Evolutionary conservation across 495 filamentous ascomycete genomes (phyloP).

Genomic region (Trichoderma virens): DNA sequence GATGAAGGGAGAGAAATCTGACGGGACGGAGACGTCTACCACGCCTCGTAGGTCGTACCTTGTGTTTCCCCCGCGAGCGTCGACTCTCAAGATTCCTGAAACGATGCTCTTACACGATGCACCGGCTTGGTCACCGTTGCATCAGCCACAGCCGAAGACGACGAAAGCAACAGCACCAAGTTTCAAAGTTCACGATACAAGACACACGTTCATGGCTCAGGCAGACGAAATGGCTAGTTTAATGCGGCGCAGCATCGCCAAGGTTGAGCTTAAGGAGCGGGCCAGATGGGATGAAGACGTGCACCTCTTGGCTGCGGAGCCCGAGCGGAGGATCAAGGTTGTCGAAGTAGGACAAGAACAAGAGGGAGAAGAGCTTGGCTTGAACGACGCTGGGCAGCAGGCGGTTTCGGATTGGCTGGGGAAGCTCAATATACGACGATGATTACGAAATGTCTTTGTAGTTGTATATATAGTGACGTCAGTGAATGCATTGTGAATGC

Average conservation of each 20-base stretch:
- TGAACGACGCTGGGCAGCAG: constrained; percentile 15
- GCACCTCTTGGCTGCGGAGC: constrained; percentile 16
- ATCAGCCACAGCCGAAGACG: background rate
- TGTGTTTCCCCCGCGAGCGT: constrained; percentile 28
- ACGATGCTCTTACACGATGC: constrained; percentile 28
- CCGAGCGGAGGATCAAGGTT: constrained; percentile 15
- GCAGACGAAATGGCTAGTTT: constrained; percentile 25
- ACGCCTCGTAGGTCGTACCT: constrained; percentile 22
- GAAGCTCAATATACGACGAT: background rate
- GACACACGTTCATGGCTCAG: constrained; percentile 28
- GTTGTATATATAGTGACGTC: too few relatives aligned
- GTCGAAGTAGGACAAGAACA: constrained; percentile 14
- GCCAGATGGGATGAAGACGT: constrained; percentile 20
- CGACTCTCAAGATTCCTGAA: constrained; percentile 30
- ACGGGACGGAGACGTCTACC: constrained; percentile 9
- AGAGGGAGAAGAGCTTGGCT: background rate
- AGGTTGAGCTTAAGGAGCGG: constrained; percentile 24
- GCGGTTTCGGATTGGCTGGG: constrained; percentile 21
- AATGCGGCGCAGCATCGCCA: constrained; percentile 32
- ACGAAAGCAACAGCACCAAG: background rate
- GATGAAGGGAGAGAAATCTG: background rate
- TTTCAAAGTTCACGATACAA: background rate
- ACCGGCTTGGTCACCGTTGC: constrained; percentile 8
- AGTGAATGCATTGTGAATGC: too few relatives aligned
- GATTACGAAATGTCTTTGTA: too few relatives aligned